phyloP scores from a whole-genome alignment of 192 early-diverging fungal species.

The Coemansia sp. region DNA sequence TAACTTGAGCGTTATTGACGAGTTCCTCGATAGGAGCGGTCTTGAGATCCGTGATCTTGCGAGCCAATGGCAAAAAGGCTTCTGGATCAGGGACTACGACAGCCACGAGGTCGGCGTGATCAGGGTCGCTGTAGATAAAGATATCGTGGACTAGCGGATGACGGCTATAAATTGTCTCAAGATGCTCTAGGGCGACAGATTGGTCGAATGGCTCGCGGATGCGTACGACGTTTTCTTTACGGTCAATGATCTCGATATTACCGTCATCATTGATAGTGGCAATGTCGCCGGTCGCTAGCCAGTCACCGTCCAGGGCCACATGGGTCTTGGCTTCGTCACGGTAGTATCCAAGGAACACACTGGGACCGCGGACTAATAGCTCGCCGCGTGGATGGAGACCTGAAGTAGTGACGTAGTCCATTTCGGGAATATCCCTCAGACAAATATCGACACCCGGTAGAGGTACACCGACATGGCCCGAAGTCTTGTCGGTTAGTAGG shows the following conservation, averaged over 20 bases:
- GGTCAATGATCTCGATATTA: slow-evolving; percentile 77
- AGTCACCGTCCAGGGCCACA: slow-evolving; percentile 78
- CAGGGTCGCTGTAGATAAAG: slow-evolving; percentile 87
- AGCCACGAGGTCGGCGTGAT: slow-evolving; percentile 80
- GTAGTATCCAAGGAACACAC: slow-evolving; percentile 79
- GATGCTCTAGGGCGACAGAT: slow-evolving; percentile 88
- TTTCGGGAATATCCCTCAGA: slow-evolving; percentile 82
- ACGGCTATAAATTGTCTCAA: slow-evolving; percentile 76
- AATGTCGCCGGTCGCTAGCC: slow-evolving; percentile 87
- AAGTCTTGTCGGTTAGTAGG: slow-evolving; percentile 30
- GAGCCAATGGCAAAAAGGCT: slow-evolving; percentile 64
- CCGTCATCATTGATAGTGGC: slow-evolving; percentile 75
- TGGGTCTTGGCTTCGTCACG: slow-evolving; percentile 77
- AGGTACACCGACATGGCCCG: slow-evolving; percentile 77
- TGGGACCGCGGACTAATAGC: slow-evolving; percentile 78
- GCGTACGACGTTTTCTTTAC: slow-evolving; percentile 76
- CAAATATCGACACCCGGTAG: slow-evolving; percentile 79
- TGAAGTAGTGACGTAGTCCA: slow-evolving; percentile 79
- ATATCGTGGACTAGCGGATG: slow-evolving; percentile 81
- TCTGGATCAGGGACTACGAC: slow-evolving; percentile 81
- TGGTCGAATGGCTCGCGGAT: slow-evolving; percentile 76
- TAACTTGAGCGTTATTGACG: slow-evolving; percentile 54
- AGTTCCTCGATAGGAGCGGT: slow-evolving; percentile 37
- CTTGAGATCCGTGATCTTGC: slow-evolving; percentile 22
- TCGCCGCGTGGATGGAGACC: slow-evolving; percentile 86